phyloP scores from a whole-genome alignment of 1,139 yeast genomes.

The Debaryomyces psychrophilus region DNA sequence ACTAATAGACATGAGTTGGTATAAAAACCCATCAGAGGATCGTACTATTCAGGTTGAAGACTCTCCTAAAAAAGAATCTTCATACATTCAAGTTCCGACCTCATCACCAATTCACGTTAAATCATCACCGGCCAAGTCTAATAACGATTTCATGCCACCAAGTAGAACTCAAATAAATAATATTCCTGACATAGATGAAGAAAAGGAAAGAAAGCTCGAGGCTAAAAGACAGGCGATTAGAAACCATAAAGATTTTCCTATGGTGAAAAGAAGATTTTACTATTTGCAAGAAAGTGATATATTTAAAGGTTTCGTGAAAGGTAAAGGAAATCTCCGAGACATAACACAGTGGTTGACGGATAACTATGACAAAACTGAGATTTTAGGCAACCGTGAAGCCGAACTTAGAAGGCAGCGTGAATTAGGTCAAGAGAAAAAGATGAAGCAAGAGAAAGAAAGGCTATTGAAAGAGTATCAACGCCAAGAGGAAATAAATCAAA shows the following conservation, averaged over 20 bases:
- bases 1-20: slow-evolving; percentile 35
- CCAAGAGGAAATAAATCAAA: slow-evolving; percentile 10
- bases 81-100: slow-evolving; percentile 40
- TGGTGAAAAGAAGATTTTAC: slow-evolving; percentile 51
- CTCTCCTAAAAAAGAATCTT: slow-evolving; percentile 22
- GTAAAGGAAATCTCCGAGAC: slow-evolving; percentile 57
- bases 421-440: slow-evolving; percentile 17
- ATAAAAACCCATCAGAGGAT: slow-evolving; percentile 23
- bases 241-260: slow-evolving; percentile 50
- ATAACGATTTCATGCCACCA: slow-evolving; percentile 17
- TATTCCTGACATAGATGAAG: slow-evolving; percentile 20
- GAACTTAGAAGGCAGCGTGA: slow-evolving; percentile 21
- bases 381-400: slow-evolving; percentile 30
- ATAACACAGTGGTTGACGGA: slow-evolving; percentile 54
- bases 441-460: slow-evolving; percentile 22
- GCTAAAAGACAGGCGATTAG: slow-evolving; percentile 43
- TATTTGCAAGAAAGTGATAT: slow-evolving; percentile 53
- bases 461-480: slow-evolving; percentile 20
- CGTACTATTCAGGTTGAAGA: slow-evolving; percentile 22
- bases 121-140: slow-evolving; percentile 26
- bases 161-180: slow-evolving; percentile 15
- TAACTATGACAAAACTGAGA: slow-evolving; percentile 35
- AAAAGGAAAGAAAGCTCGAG: slow-evolving; percentile 34
- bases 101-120: slow-evolving; percentile 38
- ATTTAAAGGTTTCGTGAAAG: slow-evolving; percentile 62